phyloP scores from a whole-genome alignment of 2,329 filamentous ascomycete species.

The Alternaria arborescens region DNA sequence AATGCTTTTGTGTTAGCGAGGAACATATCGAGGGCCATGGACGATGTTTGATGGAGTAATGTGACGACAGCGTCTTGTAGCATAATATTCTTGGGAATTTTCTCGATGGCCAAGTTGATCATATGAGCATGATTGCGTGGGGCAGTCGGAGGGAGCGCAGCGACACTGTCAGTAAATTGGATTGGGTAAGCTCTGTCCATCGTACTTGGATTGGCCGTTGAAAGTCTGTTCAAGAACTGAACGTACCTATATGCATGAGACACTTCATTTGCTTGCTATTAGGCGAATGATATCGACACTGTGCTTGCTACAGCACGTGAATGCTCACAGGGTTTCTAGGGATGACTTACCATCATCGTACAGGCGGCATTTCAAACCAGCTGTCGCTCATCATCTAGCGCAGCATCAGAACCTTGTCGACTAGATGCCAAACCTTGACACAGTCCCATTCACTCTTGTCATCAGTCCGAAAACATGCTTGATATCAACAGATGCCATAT shows the following conservation, averaged over 20 bases:
- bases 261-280: neutral
- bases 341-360: neutral
- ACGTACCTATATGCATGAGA: neutral
- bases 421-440: too few relatives aligned
- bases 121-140: constrained; percentile 14
- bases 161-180: constrained; percentile 1
- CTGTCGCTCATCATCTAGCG: too few relatives aligned
- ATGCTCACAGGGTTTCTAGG: neutral
- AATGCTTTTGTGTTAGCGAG: neutral
- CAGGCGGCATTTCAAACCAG: neutral
- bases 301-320: neutral
- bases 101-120: constrained; percentile 1
- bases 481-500: too few relatives aligned
- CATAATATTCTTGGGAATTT: neutral
- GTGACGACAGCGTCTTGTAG: constrained; percentile 1
- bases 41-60: neutral
- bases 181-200: neutral
- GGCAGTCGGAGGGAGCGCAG: neutral
- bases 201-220: neutral
- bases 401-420: too few relatives aligned
- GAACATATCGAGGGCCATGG: neutral
- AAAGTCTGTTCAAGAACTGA: neutral
- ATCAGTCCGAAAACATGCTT: too few relatives aligned
- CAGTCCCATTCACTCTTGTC: too few relatives aligned
- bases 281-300: neutral